Percentiles rank a stretch among this genome's conserved stretches.
Evolutionary conservation across 2,329 filamentous ascomycete genomes (phyloP).

Genomic region (Aspergillus versicolor): DNA sequence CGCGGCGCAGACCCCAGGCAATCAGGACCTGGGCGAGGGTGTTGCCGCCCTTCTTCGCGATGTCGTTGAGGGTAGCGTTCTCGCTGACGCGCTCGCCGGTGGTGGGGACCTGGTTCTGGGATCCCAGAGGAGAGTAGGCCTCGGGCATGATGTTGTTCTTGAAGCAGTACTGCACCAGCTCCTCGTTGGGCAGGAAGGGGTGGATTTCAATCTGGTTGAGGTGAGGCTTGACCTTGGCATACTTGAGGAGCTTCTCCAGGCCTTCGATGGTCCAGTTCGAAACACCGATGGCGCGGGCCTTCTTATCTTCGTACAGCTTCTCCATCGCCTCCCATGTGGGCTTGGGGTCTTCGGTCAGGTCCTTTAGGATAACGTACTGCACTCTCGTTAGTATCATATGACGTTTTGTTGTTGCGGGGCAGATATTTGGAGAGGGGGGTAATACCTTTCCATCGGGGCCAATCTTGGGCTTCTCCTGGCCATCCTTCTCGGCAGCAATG

Average conservation of each 20-base stretch:
- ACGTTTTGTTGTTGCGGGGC: too few species aligned
- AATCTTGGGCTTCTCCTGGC: slow-evolving; percentile 48
- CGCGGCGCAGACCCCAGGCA: slow-evolving; percentile 65
- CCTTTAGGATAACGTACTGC: slow-evolving; percentile 62
- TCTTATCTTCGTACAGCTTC: slow-evolving; percentile 58
- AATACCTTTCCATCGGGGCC: slow-evolving; percentile 53
- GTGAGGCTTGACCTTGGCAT: slow-evolving; percentile 43
- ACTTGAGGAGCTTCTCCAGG: slow-evolving; percentile 47
- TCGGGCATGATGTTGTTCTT: slow-evolving; percentile 40
- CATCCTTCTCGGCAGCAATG: slow-evolving; percentile 51
- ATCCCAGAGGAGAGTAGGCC: slow-evolving; percentile 53
- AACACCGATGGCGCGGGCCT: slow-evolving; percentile 70
- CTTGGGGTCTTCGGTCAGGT: slow-evolving; percentile 63
- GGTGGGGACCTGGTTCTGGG: slow-evolving; percentile 67
- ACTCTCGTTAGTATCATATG: background rate
- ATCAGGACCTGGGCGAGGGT: slow-evolving; percentile 62
- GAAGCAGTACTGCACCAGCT: slow-evolving; percentile 45
- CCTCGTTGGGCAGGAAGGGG: slow-evolving; percentile 48
- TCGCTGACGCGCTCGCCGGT: slow-evolving; percentile 66
- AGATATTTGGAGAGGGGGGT: background rate
- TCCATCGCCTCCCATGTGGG: slow-evolving; percentile 68
- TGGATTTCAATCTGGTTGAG: slow-evolving; percentile 50
- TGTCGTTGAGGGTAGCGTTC: slow-evolving; percentile 58
- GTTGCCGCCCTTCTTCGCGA: slow-evolving; percentile 58
- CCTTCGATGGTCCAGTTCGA: slow-evolving; percentile 67